Evolutionary conservation across 78 protist species (phyloP), one percentile per base, ranked within the genome.

Genomic region (Dictyostelium capitatum): DNA sequence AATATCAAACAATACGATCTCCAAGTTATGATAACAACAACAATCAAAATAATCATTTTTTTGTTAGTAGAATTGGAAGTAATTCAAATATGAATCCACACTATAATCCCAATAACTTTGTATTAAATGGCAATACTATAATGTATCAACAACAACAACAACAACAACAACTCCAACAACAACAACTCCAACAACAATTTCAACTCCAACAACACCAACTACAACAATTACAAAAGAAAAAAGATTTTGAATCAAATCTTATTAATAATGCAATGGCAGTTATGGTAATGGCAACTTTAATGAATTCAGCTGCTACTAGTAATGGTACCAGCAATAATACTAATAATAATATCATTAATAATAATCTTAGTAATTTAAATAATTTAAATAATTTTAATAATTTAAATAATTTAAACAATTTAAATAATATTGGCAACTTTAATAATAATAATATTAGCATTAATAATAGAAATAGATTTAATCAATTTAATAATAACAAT

Each of bases 231-330:
- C n/a, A 51, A 51, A 12, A 51, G 56, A 62, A 62, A 25, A 62
- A 62, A 62, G 70, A 62, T 10, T 62, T 62, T 9, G 70, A 62
- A 62, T 25, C 14, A 32, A 62, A 25, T 23, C 70, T 62, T 25
- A 30, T 67, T 17, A 67, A 32, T 32, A 67, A 67, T 32, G 75
- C 75, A 67, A 67, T 67, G 75, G 75, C 75, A 17, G 75, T 67
- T 32, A 67, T 67, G 75, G 75, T 67, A 32, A 67, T 67, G 75
- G 75, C 75, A n/a, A 67, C 75, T 19, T 32, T 67, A 67, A 67
- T 67, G 75, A 67, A 62, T 9, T 37, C 30, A 14, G 25, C 75
- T 4, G 75, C 75, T 30, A 67, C 12, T 32, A 67, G 7, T 32
- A 9, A 28, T 67, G 48, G 6, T 67, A 62, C 30, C 41, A 62